Base-by-base conservation (phyloP, 2,329 filamentous ascomycete genomes). In the Xylariaceae sp. region DNA sequence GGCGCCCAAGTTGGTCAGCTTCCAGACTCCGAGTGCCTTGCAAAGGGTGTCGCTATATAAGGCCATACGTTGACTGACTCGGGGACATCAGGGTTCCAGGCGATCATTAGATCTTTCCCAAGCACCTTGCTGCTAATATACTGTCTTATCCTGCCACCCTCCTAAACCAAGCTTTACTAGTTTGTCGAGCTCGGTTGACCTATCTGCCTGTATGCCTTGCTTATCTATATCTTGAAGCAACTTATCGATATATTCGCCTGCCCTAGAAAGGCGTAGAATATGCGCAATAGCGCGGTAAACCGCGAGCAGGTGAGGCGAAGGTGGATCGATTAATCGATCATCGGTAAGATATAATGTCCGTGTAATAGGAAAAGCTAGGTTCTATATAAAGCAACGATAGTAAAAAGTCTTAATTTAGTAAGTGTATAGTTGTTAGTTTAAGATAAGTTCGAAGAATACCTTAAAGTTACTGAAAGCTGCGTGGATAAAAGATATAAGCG, bases 251-350 rank as follows among this genome's bases (percentile, higher is more conserved):
- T 72, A 73, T 16, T 65, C 60, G 16, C 69, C 67, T 1, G 67
- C 68, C 24, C 48, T 64, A 37, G 71, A 69, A 34, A 73, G 60
- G 60, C 68, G 64, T 26, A 75, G 64, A 37, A 74, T 67, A 51
- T 71, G 62, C 37, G 64, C 68, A 61, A 73, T 71, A 23, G 71
- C 71, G 39, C 67, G 34, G 55, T 74, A 70, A 39, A 73, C 28
- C 1, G 69, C 68, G 16, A 74, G 65, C 39, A 74, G 67, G 39
- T 68, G 69, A 26, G 67, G 63, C 16, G 62, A 69, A 3, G 72
- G 71, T n/a, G 71, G 65, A 7, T 73, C 70, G 34, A 74, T 67
- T 16, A 50, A 65, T n/a, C 53, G 37, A 34, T 58, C 52, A 8
- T 54, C 34, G 6, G 67, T 63, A 21, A 70, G 56, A 53, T 64